A percentile compares a stretch with the other conserved stretches of the same genome.
Evolutionary conservation across 768 basidiomycete genomes (phyloP).

Genomic region (Dacryopinax primogenitus): DNA sequence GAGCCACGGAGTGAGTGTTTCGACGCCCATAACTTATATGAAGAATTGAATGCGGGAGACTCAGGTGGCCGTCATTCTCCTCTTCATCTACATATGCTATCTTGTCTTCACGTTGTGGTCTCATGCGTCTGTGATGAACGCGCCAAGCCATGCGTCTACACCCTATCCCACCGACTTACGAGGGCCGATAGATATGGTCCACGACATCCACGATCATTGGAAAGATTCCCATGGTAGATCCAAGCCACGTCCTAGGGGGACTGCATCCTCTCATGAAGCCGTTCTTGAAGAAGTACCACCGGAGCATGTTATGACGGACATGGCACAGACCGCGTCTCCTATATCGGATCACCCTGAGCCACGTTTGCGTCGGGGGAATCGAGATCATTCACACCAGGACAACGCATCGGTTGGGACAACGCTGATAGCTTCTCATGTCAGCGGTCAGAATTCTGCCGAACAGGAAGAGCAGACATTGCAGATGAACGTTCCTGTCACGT

Average conservation of each 20-base stretch:
- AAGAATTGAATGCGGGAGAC: too few species aligned
- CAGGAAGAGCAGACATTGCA: conserved; percentile 41
- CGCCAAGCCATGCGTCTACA: neutral
- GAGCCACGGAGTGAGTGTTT: conserved; percentile 55
- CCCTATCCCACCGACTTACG: neutral
- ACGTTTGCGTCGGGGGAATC: neutral
- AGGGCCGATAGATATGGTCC: neutral
- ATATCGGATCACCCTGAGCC: neutral
- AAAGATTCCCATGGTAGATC: neutral
- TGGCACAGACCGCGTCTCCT: neutral
- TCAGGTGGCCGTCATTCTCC: conserved; percentile 63
- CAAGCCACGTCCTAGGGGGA: too few species aligned
- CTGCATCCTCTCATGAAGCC: too few species aligned
- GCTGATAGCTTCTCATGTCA: neutral
- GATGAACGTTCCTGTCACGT: conserved; percentile 46
- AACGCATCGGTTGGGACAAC: neutral
- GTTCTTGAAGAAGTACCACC: too few species aligned
- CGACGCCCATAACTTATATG: too few species aligned
- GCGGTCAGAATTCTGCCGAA: conserved; percentile 22
- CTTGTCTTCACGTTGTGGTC: conserved; percentile 67
- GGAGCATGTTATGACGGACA: too few species aligned
- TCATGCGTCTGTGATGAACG: conserved; percentile 34
- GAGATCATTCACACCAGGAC: neutral
- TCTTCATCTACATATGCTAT: conserved; percentile 47
- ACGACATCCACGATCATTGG: neutral